These are phyloP conservation scores for Rauvolfia tetraphylla DNA, from an alignment of 257 asterid species.

Conservation along the genomic window DNA sequence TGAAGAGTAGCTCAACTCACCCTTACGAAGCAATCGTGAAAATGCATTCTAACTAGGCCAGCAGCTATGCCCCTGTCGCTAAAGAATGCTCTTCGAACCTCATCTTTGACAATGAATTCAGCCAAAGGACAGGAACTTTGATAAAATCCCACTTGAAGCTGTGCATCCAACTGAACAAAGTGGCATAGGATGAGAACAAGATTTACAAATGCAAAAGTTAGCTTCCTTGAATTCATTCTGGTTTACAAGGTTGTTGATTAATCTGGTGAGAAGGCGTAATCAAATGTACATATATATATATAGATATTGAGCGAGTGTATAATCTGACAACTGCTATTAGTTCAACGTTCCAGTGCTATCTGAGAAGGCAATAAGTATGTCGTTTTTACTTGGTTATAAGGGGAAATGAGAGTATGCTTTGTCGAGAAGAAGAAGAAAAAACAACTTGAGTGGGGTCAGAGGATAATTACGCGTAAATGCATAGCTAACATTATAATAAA, in stretches of 20 bases:
- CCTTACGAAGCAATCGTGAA: slow-evolving; percentile 83
- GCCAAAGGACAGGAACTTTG: slow-evolving; percentile 41
- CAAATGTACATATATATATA: neutral
- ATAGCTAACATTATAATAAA: neutral
- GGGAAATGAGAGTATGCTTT: neutral
- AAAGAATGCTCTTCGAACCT: slow-evolving; percentile 46
- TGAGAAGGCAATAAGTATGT: slow-evolving; percentile 35
- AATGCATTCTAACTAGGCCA: slow-evolving; percentile 78
- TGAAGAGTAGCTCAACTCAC: slow-evolving; percentile 27
- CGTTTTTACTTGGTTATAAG: slow-evolving; percentile 15
- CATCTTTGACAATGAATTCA: slow-evolving; percentile 52
- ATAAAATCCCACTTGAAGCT: slow-evolving; percentile 60
- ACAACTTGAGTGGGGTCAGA: slow-evolving; percentile 25
- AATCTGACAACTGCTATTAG: neutral
- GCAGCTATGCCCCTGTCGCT: slow-evolving; percentile 60
- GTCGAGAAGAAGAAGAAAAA: slow-evolving; percentile 22
- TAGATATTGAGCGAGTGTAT: neutral
- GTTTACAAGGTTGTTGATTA: neutral
- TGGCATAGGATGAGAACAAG: slow-evolving; percentile 18
- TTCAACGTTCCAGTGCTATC: slow-evolving; percentile 24
- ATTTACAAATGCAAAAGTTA: slow-evolving; percentile 6
- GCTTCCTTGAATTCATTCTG: slow-evolving; percentile 29
- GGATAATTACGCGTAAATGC: neutral
- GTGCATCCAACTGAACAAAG: slow-evolving; percentile 33
- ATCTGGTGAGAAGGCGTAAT: neutral